Base-by-base conservation (phyloP, 768 basidiomycete genomes). In the Mycena latifolia region DNA sequence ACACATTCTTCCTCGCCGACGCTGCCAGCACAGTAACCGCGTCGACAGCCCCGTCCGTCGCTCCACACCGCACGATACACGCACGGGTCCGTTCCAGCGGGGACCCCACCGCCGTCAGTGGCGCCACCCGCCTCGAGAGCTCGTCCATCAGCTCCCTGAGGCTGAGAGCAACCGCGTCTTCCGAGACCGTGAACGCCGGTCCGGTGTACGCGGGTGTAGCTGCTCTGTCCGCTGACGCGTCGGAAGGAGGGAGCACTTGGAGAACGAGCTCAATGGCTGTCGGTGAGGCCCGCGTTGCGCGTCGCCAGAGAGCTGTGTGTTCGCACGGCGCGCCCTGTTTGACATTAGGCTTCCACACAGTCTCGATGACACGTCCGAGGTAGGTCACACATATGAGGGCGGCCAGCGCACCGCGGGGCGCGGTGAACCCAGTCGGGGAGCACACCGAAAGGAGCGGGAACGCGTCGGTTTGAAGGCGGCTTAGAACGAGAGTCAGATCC, bases 311-410 rank as follows among this genome's bases (percentile, higher is more conserved):
- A 45, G 39, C 61, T 20, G 45, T 63, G 57, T 70, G 71, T 31
- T 64, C 50, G 55, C 71, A 72, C 14, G 71, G 62, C 35, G 53
- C 35, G 17, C 71, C 71, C n/a, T 25, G 54, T 7, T 45, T 41
- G 6, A 72, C 63, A 29, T 70, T 47, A 17, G 69, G 71, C 54
- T 57, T 70, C 71, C 71, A 72, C 45, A 67, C 52, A 8, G 71
- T 67, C 41, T 70, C 66, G 22, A 70, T 39, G 43, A 67, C 55
- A 6, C 69, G 62, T 22, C 66, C 63, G 5, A 58, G 57, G 35
- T 46, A 54, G 14, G 39, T 43, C 5, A 64, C 66, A 28, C 62
- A 48, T 50, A 72, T 47, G 24, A 61, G 55, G n/a, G 65, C 63
- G 15, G 66, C 63, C 22, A 70, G 25, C 2, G 69, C 66, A 22